Conservation (phyloP, 805 yeast genomes). For the Jamesozyma piceae region DNA sequence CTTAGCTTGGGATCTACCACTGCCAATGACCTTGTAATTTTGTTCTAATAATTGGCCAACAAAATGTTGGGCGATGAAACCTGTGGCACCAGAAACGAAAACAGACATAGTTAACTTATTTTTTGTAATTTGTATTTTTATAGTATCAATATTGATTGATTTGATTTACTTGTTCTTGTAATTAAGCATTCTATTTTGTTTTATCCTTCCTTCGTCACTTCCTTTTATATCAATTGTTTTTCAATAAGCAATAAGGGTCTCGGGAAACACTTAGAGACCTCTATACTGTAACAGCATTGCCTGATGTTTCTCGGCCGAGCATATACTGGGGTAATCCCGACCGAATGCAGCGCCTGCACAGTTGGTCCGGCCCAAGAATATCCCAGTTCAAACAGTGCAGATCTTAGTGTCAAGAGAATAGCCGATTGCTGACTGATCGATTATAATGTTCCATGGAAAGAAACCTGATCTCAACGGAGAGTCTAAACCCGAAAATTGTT, state of each 20-base stretch:
- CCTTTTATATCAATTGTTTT: neutral
- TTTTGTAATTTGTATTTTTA: no score
- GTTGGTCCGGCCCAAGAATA: neutral
- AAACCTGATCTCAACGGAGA: neutral
- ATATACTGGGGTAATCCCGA: neutral
- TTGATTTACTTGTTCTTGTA: neutral
- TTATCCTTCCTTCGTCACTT: neutral
- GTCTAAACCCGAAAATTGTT: neutral
- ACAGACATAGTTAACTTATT: slow-evolving; percentile 1
- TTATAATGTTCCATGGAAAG: neutral
- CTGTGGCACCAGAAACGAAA: slow-evolving; percentile 1
- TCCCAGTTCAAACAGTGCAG: neutral
- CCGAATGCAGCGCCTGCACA: neutral
- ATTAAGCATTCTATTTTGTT: neutral
- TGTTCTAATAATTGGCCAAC: neutral
- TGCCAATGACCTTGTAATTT: slow-evolving; percentile 1
- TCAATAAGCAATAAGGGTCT: neutral
- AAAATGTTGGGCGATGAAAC: slow-evolving; percentile 1
- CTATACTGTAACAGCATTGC: neutral
- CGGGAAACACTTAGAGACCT: neutral
- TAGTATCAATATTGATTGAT: neutral
- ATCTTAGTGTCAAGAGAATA: neutral
- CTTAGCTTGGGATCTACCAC: slow-evolving; percentile 27
- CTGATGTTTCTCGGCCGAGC: neutral
- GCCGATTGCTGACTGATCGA: neutral